These are phyloP conservation scores for Pseudohalonectria lignicola DNA, from an alignment of 2,329 filamentous ascomycete species.

Conservation along the genomic window DNA sequence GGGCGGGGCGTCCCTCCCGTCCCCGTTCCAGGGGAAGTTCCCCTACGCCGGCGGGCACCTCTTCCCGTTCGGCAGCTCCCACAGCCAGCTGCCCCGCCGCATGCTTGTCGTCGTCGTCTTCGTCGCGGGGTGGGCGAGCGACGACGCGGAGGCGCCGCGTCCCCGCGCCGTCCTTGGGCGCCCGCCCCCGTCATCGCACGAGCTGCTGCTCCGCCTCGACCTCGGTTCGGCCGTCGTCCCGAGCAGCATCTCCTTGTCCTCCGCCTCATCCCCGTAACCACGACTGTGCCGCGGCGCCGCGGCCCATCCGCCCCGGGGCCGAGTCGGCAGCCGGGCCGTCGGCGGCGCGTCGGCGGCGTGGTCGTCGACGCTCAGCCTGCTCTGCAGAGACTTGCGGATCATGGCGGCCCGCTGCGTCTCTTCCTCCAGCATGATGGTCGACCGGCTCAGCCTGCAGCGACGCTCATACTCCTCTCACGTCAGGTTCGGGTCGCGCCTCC, in stretches of 20 bases:
- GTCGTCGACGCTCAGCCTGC: conserved; percentile 7
- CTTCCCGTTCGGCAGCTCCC: conserved; percentile 2
- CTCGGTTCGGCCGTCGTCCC: too few species aligned
- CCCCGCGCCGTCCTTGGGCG: too few species aligned
- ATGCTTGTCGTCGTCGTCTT: too few species aligned
- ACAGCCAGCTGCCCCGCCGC: too few species aligned
- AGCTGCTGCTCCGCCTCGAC: too few species aligned
- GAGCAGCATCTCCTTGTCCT: conserved; percentile 3
- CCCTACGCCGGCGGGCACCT: conserved; percentile 3
- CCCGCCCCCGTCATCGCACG: too few species aligned
- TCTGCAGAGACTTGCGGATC: conserved; percentile 12
- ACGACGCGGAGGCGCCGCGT: too few species aligned
- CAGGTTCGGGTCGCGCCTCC: conserved; percentile 9
- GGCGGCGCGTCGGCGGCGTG: neutral
- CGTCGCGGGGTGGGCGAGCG: too few species aligned
- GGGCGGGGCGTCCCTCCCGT: conserved; percentile 1
- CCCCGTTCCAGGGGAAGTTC: conserved; percentile 1
- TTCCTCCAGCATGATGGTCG: conserved; percentile 10
- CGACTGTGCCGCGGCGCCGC: neutral
- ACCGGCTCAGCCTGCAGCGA: conserved; percentile 8
- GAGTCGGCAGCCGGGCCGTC: neutral
- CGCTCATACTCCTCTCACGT: conserved; percentile 11
- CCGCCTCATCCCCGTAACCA: neutral
- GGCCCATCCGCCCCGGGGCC: neutral
- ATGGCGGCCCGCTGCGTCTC: conserved; percentile 11